Conservation (phyloP, 495 filamentous ascomycete species). For the Sordaria brevicollis region DNA sequence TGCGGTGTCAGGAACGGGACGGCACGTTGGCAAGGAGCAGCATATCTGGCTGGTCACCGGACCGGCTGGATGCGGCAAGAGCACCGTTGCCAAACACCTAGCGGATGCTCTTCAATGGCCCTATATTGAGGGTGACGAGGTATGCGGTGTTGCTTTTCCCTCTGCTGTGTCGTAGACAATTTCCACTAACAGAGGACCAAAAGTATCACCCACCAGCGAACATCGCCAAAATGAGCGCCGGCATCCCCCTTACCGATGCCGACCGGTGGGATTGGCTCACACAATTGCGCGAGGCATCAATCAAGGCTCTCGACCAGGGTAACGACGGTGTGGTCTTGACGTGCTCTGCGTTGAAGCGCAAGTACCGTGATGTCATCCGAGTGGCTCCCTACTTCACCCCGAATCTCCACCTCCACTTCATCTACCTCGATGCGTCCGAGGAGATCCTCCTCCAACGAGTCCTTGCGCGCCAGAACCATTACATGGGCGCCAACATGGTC, state of each 20-base stretch:
- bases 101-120: constrained; percentile 60
- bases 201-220: constrained; percentile 81
- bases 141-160: constrained; percentile 38
- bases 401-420: constrained; percentile 76
- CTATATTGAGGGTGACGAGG: constrained; percentile 94
- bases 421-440: constrained; percentile 77
- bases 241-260: constrained; percentile 80
- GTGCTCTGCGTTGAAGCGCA: constrained; percentile 91
- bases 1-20: constrained; percentile 12
- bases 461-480: constrained; percentile 64
- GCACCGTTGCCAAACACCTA: constrained; percentile 75
- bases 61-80: constrained; percentile 94
- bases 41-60: constrained; percentile 98
- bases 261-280: constrained; percentile 99
- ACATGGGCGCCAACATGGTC: constrained; percentile 98
- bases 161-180: neutral
- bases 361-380: constrained; percentile 95
- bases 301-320: constrained; percentile 47
- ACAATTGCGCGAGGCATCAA: constrained; percentile 69
- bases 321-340: constrained; percentile 80
- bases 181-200: constrained; percentile 7
- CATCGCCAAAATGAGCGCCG: constrained; percentile 86
- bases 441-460: constrained; percentile 67
- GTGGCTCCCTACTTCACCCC: constrained; percentile 71
- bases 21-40: constrained; percentile 35